Evolutionary conservation across 2,329 filamentous ascomycete species (phyloP).

Genomic region (Karstenula rhodostoma): DNA sequence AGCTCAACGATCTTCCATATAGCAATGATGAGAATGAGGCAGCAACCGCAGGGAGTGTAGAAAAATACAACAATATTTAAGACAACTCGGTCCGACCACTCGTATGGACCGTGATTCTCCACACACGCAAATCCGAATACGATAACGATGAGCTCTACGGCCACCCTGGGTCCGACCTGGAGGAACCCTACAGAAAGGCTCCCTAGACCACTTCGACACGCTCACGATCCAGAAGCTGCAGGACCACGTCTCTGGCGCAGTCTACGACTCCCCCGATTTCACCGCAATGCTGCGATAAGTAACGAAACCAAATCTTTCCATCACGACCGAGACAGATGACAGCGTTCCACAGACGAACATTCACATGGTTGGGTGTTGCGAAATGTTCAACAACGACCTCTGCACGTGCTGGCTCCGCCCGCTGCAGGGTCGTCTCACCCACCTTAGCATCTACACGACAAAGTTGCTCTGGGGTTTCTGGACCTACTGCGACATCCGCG

Average conservation of each 20-base stretch:
- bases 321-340: constrained; percentile 29
- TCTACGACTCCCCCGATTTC: constrained; percentile 27
- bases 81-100: neutral
- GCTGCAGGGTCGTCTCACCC: constrained; percentile 29
- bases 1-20: neutral
- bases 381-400: constrained; percentile 30
- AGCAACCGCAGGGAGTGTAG: neutral
- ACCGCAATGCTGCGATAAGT: constrained; percentile 22
- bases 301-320: constrained; percentile 25
- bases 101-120: constrained; percentile 12
- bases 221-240: constrained; percentile 36
- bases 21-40: neutral
- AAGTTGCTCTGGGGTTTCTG: constrained; percentile 51
- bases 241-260: constrained; percentile 16
- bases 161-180: neutral
- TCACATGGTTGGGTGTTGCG: constrained; percentile 16
- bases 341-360: constrained; percentile 23
- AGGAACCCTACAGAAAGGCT: neutral
- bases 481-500: constrained; percentile 48
- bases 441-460: constrained; percentile 51
- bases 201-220: constrained; percentile 14
- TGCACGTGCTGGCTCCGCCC: constrained; percentile 32
- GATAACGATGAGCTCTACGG: neutral
- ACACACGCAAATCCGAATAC: neutral
- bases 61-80: constrained; percentile 8